A percentile compares a stretch with the other conserved stretches of the same genome.
phyloP scores from a whole-genome alignment of 1,284 basidiomycete genomes.

The Leccinum solheimii region DNA sequence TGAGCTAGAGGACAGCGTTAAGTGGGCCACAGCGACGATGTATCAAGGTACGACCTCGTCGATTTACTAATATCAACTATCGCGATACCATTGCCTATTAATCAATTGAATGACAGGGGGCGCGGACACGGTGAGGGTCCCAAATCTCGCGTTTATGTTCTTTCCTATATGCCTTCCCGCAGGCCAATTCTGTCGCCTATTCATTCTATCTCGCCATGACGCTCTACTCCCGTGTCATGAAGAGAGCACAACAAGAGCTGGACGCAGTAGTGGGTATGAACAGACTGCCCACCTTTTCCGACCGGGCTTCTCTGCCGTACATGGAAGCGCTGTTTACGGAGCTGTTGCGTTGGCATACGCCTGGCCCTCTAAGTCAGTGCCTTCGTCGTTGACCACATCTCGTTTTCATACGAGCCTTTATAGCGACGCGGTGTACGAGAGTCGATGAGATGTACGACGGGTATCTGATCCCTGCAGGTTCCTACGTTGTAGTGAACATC shows the following conservation, averaged over 20 bases:
- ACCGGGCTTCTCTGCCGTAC: constrained; percentile 28
- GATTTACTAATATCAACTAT: background rate
- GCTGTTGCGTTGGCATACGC: constrained; percentile 60
- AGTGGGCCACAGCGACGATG: constrained; percentile 56
- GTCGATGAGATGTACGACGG: constrained; percentile 43
- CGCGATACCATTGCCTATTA: background rate
- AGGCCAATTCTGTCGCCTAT: constrained; percentile 14
- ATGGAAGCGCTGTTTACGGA: constrained; percentile 42
- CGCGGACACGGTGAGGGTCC: constrained; percentile 17
- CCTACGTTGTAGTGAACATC: constrained; percentile 19
- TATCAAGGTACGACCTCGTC: constrained; percentile 46
- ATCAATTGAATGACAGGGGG: constrained; percentile 10
- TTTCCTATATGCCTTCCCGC: background rate
- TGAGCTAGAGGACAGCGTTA: constrained; percentile 51
- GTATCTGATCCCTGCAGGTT: constrained; percentile 22
- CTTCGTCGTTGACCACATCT: background rate
- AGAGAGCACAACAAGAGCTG: constrained; percentile 59
- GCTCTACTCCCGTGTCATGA: constrained; percentile 21
- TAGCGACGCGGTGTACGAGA: constrained; percentile 46
- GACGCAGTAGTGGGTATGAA: constrained; percentile 54
- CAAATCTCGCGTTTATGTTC: background rate
- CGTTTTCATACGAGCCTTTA: constrained; percentile 4
- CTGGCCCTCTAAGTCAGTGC: constrained; percentile 46
- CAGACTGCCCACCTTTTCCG: constrained; percentile 31
- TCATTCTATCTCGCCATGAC: constrained; percentile 27